Conservation (phyloP, 345 rosid species). For the Abelmoschus esculentus region DNA sequence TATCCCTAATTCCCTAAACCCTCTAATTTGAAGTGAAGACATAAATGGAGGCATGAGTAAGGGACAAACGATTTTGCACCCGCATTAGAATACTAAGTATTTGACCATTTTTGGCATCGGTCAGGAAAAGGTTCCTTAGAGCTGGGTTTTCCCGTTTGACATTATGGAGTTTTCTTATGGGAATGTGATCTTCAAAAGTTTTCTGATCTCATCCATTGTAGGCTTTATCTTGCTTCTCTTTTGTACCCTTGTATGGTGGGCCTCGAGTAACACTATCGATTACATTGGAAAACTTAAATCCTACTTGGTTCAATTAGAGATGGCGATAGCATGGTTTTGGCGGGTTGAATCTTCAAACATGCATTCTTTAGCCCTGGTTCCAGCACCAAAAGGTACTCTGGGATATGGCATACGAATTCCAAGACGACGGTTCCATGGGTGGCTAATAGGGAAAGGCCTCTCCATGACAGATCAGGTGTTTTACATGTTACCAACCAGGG, state of each 20-base stretch:
- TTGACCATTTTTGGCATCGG: background rate
- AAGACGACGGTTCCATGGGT: background rate
- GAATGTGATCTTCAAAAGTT: background rate
- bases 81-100: too few relatives aligned
- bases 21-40: too few relatives aligned
- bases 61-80: too few relatives aligned
- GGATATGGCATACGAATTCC: slow-evolving; percentile 36
- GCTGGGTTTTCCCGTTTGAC: background rate
- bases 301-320: slow-evolving; percentile 16
- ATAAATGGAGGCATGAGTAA: too few relatives aligned
- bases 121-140: too few relatives aligned
- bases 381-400: slow-evolving; percentile 26
- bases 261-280: background rate
- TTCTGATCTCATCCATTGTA: slow-evolving; percentile 6
- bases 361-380: background rate
- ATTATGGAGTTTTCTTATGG: too few relatives aligned
- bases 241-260: background rate
- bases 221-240: background rate
- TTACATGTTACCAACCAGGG: too few relatives aligned
- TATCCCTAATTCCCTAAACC: too few relatives aligned
- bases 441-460: too few relatives aligned
- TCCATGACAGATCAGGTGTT: too few relatives aligned
- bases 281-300: slow-evolving; percentile 8
- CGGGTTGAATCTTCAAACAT: background rate
- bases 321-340: slow-evolving; percentile 22